Base-by-base conservation (phyloP, 805 yeast genomes). In the Starmera pachycereana region DNA sequence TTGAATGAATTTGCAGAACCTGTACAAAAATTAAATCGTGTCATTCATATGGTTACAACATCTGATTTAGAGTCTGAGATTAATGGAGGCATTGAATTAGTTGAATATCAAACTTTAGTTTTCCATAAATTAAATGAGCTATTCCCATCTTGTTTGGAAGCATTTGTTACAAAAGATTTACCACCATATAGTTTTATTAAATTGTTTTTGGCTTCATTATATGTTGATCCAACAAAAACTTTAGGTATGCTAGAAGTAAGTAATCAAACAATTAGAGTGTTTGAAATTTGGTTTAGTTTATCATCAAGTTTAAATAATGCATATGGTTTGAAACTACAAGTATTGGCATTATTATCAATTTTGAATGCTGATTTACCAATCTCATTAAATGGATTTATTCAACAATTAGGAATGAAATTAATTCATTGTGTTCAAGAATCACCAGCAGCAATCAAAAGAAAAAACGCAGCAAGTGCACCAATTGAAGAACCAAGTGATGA, bases 251-350 rank as follows among this genome's bases (percentile, higher is more conserved):
- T 85, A 35, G 75, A 74, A 48, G 62, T 68, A 27, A 50, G 56
- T 16, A 65, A 70, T 14, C 65, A 65, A 29, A 62, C 81, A 2
- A 64, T 71, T 27, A 51, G 57, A 9, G 64, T 83, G 38, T 68
- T 88, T 44, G 66, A 66, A 22, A 56, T 67, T 39, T 87, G 96
- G 96, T 74, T 82, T 52, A 65, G 68, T 22, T 49, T 71, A 22
- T 72, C 74, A 3, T 5, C 46, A 7, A 51, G 60, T 18, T 68
- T 84, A 48, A 69, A 71, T 29, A 68, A 87, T 37, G 95, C 86
- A 3, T 85, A 78, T 52, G 92, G 85, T 49, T 67, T 84, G 53
- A 89, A 87, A 61, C 62, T 90, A 36, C 78, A 81, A 34, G 66
- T 76, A 8, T 53, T 87, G 45, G 89, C 90, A 0, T 62, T 81